Evolutionary conservation across 805 yeast genomes (phyloP).

Genomic region (Saccharomycopsis microspora): DNA sequence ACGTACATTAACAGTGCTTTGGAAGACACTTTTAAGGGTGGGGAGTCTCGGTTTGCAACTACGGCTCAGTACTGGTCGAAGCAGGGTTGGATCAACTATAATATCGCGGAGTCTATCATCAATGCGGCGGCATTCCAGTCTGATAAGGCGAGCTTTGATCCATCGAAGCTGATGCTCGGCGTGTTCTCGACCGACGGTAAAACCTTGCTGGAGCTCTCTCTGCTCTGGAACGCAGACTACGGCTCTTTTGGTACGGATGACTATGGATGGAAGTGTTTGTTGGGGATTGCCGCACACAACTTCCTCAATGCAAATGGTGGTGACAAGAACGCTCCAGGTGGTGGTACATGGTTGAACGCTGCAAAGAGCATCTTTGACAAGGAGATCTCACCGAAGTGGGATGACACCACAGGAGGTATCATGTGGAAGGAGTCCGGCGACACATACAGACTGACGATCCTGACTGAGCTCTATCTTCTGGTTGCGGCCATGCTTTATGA

Average conservation of each 20-base stretch:
- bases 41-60: no score
- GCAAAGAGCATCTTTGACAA: not conserved
- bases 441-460: not conserved
- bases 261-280: not conserved
- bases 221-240: not conserved
- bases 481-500: not conserved
- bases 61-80: no score
- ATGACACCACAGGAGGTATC: not conserved
- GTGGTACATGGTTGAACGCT: not conserved
- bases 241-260: slow-evolving; percentile 2
- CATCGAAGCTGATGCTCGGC: no score
- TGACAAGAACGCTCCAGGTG: not conserved
- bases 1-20: no score
- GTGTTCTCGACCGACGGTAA: no score
- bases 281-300: not conserved
- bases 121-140: no score
- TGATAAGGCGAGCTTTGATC: no score
- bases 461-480: not conserved
- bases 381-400: not conserved
- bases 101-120: no score
- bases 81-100: no score
- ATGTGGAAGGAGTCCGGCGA: not conserved
- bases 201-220: no score
- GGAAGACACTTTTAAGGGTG: no score
- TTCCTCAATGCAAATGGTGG: not conserved